Conservation (phyloP, 331 rosid genomes). For the Rhamnella rubrinervis region DNA sequence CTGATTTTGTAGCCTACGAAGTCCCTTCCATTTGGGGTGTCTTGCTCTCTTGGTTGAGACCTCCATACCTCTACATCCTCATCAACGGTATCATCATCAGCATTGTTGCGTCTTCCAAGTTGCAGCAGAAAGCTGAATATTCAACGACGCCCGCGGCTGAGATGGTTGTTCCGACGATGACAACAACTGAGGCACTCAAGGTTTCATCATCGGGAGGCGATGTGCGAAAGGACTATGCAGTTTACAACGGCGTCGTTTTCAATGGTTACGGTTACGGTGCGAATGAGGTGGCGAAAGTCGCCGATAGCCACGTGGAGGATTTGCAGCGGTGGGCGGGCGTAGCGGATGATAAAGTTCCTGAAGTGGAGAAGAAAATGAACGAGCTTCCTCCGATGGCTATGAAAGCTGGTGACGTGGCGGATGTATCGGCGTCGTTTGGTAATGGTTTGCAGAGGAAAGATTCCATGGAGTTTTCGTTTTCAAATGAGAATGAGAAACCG, state of each 20-base stretch:
- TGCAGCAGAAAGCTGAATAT: slow-evolving; percentile 37
- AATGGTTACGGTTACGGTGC: slow-evolving; percentile 23
- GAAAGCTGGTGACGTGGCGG: slow-evolving; percentile 16
- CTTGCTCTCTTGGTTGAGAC: slow-evolving; percentile 55
- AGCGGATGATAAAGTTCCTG: background rate
- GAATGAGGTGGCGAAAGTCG: slow-evolving; percentile 5
- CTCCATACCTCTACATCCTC: slow-evolving; percentile 80
- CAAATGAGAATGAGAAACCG: slow-evolving; percentile 59
- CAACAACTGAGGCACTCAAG: slow-evolving; percentile 2
- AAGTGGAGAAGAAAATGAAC: slow-evolving; percentile 8
- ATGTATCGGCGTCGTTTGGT: background rate
- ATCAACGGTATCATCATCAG: slow-evolving; percentile 79
- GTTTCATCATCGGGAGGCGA: slow-evolving; percentile 2
- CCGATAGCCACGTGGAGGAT: background rate
- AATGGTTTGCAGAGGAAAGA: slow-evolving; percentile 39
- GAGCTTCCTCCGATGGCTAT: background rate
- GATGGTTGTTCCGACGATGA: background rate
- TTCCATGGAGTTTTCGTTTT: slow-evolving; percentile 40
- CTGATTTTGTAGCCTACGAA: slow-evolving; percentile 46
- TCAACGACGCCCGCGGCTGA: slow-evolving; percentile 9
- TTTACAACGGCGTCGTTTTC: slow-evolving; percentile 12
- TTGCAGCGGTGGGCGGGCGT: background rate
- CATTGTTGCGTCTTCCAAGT: slow-evolving; percentile 75
- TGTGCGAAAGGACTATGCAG: slow-evolving; percentile 9
- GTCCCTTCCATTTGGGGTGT: slow-evolving; percentile 63